phyloP scores from a whole-genome alignment of 257 asterid species.

The Scutellaria baicalensis region DNA sequence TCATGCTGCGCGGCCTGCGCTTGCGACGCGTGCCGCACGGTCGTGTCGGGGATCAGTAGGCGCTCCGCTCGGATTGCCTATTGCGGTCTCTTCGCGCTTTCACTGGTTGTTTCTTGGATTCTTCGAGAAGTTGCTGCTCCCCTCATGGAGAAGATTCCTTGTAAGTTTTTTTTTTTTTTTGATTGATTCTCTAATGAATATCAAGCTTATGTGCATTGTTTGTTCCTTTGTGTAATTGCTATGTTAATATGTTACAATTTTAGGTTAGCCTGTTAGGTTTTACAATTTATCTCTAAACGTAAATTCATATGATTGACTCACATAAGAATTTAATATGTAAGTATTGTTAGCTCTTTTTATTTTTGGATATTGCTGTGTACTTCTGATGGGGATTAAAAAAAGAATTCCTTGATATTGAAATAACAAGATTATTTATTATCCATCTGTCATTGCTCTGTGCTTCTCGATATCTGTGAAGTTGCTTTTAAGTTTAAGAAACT shows the following conservation, averaged over 20 bases:
- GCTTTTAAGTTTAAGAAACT: not conserved
- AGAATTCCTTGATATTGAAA: not conserved
- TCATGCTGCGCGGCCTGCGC: slow-evolving; percentile 81
- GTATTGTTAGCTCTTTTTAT: not conserved
- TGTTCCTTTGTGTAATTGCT: not conserved
- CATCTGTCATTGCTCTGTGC: not conserved
- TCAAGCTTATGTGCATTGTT: not conserved
- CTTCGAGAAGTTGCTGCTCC: slow-evolving; percentile 87
- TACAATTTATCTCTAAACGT: not conserved
- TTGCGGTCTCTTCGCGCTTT: slow-evolving; percentile 76
- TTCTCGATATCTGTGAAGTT: not conserved
- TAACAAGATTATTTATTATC: not conserved
- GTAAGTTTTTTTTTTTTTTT: slow-evolving; percentile 23
- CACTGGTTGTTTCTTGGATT: slow-evolving; percentile 76
- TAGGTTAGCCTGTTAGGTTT: not conserved
- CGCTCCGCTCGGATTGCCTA: slow-evolving; percentile 85
- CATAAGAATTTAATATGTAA: not conserved
- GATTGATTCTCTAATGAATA: not conserved
- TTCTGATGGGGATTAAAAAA: not conserved
- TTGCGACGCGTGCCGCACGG: slow-evolving; percentile 70
- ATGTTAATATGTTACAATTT: not conserved
- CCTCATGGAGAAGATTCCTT: slow-evolving; percentile 75
- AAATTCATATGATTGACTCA: not conserved
- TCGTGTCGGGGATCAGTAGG: slow-evolving; percentile 73
- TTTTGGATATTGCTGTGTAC: not conserved